phyloP scores from a whole-genome alignment of 148 eudicot genomes.

The Bassia scoparia region DNA sequence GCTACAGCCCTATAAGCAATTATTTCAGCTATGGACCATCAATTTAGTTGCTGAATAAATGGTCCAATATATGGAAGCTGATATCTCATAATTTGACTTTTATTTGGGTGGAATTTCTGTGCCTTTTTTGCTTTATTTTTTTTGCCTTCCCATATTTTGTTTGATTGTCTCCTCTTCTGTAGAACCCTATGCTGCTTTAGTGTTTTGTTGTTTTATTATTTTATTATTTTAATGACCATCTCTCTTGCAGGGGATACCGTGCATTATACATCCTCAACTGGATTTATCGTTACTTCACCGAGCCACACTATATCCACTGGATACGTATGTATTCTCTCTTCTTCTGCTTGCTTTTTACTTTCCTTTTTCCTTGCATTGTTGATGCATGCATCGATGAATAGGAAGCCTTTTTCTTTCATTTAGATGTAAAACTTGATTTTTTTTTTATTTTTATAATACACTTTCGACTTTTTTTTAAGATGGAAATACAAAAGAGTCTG shows the following conservation, averaged over 20 bases:
- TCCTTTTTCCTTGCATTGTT: not conserved
- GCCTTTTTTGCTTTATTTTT: not conserved
- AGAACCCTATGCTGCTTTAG: not conserved
- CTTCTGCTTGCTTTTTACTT: conserved; percentile 10
- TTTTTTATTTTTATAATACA: not conserved
- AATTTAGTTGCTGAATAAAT: not conserved
- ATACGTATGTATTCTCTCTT: conserved; percentile 57
- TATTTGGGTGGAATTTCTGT: not conserved
- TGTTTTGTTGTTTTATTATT: not conserved
- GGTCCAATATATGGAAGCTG: not conserved
- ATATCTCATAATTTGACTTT: conserved; percentile 5
- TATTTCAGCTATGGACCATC: not conserved
- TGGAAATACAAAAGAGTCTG: no score
- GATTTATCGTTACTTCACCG: conserved; percentile 94
- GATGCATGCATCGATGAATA: not conserved
- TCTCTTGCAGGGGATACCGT: conserved; percentile 79
- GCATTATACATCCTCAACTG: conserved; percentile 82
- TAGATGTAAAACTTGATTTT: not conserved
- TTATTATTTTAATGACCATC: no score
- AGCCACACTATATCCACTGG: conserved; percentile 93
- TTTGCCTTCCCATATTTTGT: not conserved
- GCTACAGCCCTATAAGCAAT: conserved; percentile 5
- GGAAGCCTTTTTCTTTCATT: not conserved
- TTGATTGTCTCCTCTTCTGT: no score
- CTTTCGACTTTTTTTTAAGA: no score